These are phyloP conservation scores for Saturnispora silvae DNA, from an alignment of 805 yeast species.

Conservation along the genomic window DNA sequence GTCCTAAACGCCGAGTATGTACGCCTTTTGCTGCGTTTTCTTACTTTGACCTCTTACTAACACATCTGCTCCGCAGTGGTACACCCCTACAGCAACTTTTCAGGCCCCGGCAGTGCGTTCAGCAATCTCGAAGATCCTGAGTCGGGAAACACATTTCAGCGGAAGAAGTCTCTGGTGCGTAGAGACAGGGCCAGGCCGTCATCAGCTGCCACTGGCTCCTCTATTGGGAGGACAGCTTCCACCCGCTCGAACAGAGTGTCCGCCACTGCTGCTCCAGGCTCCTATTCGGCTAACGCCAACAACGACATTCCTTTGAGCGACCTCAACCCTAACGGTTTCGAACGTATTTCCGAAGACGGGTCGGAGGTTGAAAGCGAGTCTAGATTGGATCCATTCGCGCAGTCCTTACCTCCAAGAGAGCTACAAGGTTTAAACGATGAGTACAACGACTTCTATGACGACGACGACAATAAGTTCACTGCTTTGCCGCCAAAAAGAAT, in stretches of 20 bases:
- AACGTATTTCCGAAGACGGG: not conserved
- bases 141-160: constrained; percentile 25
- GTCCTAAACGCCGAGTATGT: too few relatives aligned
- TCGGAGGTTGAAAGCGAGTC: not conserved
- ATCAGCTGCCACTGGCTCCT: constrained; percentile 2
- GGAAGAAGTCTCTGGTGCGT: constrained; percentile 66
- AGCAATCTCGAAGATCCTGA: constrained; percentile 14
- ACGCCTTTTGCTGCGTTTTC: too few relatives aligned
- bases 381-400: constrained; percentile 5
- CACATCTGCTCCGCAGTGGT: constrained; percentile 5
- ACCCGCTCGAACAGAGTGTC: constrained; percentile 3
- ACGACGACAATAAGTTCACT: constrained; percentile 11
- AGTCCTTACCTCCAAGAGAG: constrained; percentile 6
- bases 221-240: constrained; percentile 3
- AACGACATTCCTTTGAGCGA: constrained; percentile 7
- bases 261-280: constrained; percentile 1
- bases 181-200: constrained; percentile 59
- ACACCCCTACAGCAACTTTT: constrained; percentile 11
- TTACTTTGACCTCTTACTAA: too few relatives aligned
- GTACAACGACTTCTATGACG: constrained; percentile 15
- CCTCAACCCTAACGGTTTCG: not conserved
- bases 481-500: constrained; percentile 17
- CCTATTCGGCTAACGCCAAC: too few relatives aligned
- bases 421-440: constrained; percentile 52
- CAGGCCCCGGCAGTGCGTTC: not conserved